Evolutionary conservation across 345 rosid genomes (phyloP), one percentile per base, ranked within the genome.

Genomic region (Salix suchowensis): DNA sequence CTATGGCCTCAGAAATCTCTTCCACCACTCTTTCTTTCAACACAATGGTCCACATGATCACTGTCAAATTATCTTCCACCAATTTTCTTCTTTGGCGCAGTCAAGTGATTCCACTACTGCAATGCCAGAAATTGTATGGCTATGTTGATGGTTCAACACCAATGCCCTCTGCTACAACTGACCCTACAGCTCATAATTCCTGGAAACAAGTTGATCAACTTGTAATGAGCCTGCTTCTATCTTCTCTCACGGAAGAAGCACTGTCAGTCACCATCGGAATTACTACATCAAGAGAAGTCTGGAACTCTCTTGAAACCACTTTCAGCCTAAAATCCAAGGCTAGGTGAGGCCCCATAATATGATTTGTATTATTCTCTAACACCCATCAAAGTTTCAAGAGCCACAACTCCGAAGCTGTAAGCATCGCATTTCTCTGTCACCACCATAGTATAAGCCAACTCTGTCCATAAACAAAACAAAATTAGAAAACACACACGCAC

Each of bases 341-440:
- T n/a, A n/a, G n/a, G n/a, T n/a, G n/a, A n/a, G n/a, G n/a, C n/a
- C n/a, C n/a, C n/a, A n/a, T n/a, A n/a, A n/a, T n/a, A n/a, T n/a
- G n/a, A n/a, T n/a, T n/a, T n/a, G n/a, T n/a, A n/a, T n/a, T n/a
- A n/a, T n/a, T n/a, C n/a, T n/a, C n/a, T n/a, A n/a, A n/a, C n/a
- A n/a, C n/a, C n/a, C n/a, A 52, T 52, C 5, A 71, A 32, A 50
- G 28, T 52, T 42, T 42, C 46, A 42, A 42, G 46, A 4, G 46
- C 46, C 14, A 42, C 14, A 42, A 42, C 14, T 42, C 74, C 74
- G 13, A 71, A 71, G 36, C 64, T 52, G 19, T 71, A 71, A 1
- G 52, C 44, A 46, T 71, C 74, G 12, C 44, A 71, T 34, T 71
- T 71, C 5, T 71, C 64, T 16, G 74, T 71, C 34, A 71, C 65